phyloP scores from a whole-genome alignment of 768 basidiomycete genomes.

The Termitomyces sp. region DNA sequence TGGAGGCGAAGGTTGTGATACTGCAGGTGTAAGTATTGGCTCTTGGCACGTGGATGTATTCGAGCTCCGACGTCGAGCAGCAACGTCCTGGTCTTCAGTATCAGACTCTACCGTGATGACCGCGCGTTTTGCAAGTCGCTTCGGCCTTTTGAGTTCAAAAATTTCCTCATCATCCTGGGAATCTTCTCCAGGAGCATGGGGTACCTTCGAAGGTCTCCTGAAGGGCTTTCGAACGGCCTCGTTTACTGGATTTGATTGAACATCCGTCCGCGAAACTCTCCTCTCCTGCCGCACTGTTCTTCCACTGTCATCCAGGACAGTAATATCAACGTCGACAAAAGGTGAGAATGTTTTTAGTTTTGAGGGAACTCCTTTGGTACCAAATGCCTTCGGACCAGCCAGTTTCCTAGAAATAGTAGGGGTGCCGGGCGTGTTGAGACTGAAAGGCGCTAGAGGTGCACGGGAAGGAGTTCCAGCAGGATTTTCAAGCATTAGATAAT shows the following conservation, averaged over 20 bases:
- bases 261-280: conserved; percentile 44
- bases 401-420: conserved; percentile 25
- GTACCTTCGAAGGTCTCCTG: not conserved
- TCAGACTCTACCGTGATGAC: conserved; percentile 42
- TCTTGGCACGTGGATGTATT: not conserved
- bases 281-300: conserved; percentile 53
- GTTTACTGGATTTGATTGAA: conserved; percentile 28
- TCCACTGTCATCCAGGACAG: conserved; percentile 58
- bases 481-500: conserved; percentile 7
- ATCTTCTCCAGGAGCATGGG: not conserved
- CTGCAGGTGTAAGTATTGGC: not conserved
- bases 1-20: conserved; percentile 6
- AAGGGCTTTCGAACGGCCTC: not conserved
- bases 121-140: conserved; percentile 20
- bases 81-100: conserved; percentile 19
- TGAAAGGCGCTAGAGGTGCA: conserved; percentile 24
- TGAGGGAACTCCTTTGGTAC: conserved; percentile 20
- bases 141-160: conserved; percentile 18
- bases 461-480: conserved; percentile 21
- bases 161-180: conserved; percentile 20
- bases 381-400: conserved; percentile 16
- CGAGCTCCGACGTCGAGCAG: conserved; percentile 9
- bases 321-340: conserved; percentile 60
- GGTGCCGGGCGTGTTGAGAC: conserved; percentile 27
- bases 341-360: conserved; percentile 37